Percentiles rank a stretch among this genome's conserved stretches.
These are phyloP conservation scores for Xylariaceae sp. DNA, from an alignment of 2,329 filamentous ascomycete genomes.

Conservation along the genomic window DNA sequence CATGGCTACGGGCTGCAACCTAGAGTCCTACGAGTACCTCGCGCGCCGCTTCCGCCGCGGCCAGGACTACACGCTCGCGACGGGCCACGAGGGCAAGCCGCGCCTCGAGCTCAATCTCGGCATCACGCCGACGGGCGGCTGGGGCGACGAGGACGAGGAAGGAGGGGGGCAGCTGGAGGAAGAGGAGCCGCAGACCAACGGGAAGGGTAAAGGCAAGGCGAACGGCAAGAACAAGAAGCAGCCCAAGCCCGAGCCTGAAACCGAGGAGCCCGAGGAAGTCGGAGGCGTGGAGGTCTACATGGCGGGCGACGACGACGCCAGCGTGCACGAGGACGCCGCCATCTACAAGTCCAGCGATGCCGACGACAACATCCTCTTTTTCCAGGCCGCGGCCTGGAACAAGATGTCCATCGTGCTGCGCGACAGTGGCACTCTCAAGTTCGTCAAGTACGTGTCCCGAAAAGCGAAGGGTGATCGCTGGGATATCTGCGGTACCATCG, in stretches of 20 bases:
- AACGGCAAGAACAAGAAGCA: conserved; percentile 26
- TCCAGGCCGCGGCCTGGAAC: conserved; percentile 73
- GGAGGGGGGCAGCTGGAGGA: conserved; percentile 24
- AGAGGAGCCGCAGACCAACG: conserved; percentile 29
- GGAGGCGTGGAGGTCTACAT: conserved; percentile 89
- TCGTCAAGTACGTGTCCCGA: conserved; percentile 91
- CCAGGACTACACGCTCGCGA: conserved; percentile 88
- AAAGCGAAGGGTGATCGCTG: conserved; percentile 83
- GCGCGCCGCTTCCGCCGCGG: conserved; percentile 84
- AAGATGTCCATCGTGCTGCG: conserved; percentile 84
- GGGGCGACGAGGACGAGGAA: conserved; percentile 67
- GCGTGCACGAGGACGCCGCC: conserved; percentile 69
- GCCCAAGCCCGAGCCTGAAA: conserved; percentile 25
- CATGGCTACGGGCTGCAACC: conserved; percentile 69
- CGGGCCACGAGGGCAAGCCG: conserved; percentile 71
- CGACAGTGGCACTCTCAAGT: conserved; percentile 80
- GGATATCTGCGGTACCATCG: conserved; percentile 80
- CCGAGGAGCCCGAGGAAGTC: conserved; percentile 48
- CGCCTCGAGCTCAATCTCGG: conserved; percentile 84
- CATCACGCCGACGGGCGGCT: conserved; percentile 79
- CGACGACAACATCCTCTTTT: conserved; percentile 66
- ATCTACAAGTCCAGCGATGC: conserved; percentile 78
- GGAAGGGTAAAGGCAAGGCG: conserved; percentile 26
- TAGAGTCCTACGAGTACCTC: conserved; percentile 73
- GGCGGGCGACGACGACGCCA: conserved; percentile 68